These are phyloP conservation scores for Saturnispora silvae DNA, from an alignment of 805 yeast species.

Conservation along the genomic window DNA sequence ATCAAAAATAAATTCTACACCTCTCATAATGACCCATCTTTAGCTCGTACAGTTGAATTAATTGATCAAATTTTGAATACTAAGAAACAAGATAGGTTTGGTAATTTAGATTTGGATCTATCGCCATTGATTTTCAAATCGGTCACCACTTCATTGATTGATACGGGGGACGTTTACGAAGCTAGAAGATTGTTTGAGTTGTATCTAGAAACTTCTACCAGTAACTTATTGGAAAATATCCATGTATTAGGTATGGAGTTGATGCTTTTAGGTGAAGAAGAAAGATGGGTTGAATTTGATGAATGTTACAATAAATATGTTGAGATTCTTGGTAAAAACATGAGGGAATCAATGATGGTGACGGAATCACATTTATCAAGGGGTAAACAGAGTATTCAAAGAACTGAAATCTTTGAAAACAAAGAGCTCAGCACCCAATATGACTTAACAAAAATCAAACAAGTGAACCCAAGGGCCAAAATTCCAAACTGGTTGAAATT, in stretches of 20 bases:
- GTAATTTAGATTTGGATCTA: conserved; percentile 18
- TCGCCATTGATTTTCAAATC: conserved; percentile 19
- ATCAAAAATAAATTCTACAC: conserved; percentile 9
- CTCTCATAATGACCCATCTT: conserved; percentile 11
- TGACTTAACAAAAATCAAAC: conserved; percentile 13
- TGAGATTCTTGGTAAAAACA: conserved; percentile 11
- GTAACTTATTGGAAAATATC: conserved; percentile 20
- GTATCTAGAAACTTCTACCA: conserved; percentile 18
- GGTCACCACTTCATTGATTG: conserved; percentile 15
- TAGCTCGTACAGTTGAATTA: conserved; percentile 14
- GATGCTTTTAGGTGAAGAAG: conserved; percentile 22
- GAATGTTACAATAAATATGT: conserved; percentile 20
- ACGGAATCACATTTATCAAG: neutral
- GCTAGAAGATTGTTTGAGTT: conserved; percentile 23
- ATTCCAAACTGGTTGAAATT: conserved; percentile 20
- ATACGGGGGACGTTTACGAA: conserved; percentile 12
- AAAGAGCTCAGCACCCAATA: conserved; percentile 3
- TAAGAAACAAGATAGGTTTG: conserved; percentile 15
- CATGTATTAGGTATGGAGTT: conserved; percentile 21
- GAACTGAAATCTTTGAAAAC: conserved; percentile 6
- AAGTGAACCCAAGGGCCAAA: conserved; percentile 6
- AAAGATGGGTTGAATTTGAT: conserved; percentile 25
- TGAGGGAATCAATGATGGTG: conserved; percentile 13
- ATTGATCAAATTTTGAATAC: conserved; percentile 18
- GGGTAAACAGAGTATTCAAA: conserved; percentile 6